Evolutionary conservation across 2,329 filamentous ascomycete species (phyloP), one percentile per base, ranked within the genome.

Genomic region (Diaporthe aspalathi): DNA sequence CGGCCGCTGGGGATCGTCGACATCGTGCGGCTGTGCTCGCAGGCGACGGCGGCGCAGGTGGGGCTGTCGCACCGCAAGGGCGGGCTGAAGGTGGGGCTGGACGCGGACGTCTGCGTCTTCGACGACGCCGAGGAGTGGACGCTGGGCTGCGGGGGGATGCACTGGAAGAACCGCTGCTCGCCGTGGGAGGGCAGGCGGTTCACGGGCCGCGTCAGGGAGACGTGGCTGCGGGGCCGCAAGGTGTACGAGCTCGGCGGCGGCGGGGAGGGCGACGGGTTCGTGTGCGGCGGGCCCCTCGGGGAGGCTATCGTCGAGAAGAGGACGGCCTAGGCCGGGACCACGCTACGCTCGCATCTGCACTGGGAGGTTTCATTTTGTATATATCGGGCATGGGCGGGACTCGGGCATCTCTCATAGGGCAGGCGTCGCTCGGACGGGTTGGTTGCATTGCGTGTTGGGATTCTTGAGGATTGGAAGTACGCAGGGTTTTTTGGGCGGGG

Each of bases 161-260:
- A 96, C 75, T 99, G 97, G 88, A 91, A 94, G 81, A 97, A 98
- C 82, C 94, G 94, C 78, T 95, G 94, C 84, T 94, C 92, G 70
- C 94, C 95, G 0, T 98, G 97, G 86, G 92, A 97, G 80, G 93
- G 93, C 24, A 92, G 92, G 81, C 87, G 84, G 40, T 91, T 98
- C 77, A 88, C 86, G 57, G 95, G 95, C 1, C 89, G 94, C 72
- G 94, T 97, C 14, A 85, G 84, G 71, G 93, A 97, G 86, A 97
- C 95, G 9, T 97, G 94, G 93, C 78, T 98, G 73, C 87, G 94
- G 8, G 95, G 95, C 0, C 84, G 84, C 74, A 91, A 88, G 79
- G 87, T 97, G n/a, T 97, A 92, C 80, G 87, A 89, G 73, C 85
- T 93, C 40, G 90, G 89, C n/a, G 88, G 84, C 40, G 90, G 89